Evolutionary conservation across 805 yeast genomes (phyloP), one percentile per base, ranked within the genome.

Genomic region (Metschnikowia santaceciliae): DNA sequence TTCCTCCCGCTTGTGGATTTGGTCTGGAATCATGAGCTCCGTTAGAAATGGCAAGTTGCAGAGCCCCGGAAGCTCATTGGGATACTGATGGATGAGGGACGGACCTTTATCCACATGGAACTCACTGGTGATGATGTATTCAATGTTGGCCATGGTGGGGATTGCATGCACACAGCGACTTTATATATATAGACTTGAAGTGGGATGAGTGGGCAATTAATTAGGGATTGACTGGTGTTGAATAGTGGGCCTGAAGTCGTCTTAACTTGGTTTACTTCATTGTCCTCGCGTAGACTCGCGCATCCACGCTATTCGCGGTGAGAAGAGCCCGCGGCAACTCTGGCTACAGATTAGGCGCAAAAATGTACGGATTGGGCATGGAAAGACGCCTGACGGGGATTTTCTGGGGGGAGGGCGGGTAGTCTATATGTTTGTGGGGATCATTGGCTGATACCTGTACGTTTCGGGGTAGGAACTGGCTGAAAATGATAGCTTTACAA

Each of bases 21-120:
- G 85, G 54, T 80, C 80, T 0, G 88, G 87, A 7, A 85, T 70
- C 81, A 84, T 77, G 37, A 83, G 60, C 58, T 79, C 85, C 2
- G 85, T 80, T 43, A 79, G 58, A 46, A 69, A 66, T 36, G 62
- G 58, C 42, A 74, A 59, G 46, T 61, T 78, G 67, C 53, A 48
- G 33, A 64, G 50, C 19, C 76, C 78, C 1, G 75, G 74, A 5
- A 70, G 54, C 19, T 58, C 62, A 13, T 60, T 51, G 0, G 95
- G 92, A 47, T 78, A 75, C 60, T 84, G 90, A 56, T 79, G 78
- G 47, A 72, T 72, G 32, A 90, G 67, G 3, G 79, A 71, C 0
- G 94, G 84, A 0, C 97, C 96, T 49, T 81, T 74, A 59, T 80
- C 84, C 55, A 84, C 81, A 63, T 90, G 94, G 64, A 90, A 90